Base-by-base conservation (phyloP, 345 rosid genomes). In the Acer yangbiense region DNA sequence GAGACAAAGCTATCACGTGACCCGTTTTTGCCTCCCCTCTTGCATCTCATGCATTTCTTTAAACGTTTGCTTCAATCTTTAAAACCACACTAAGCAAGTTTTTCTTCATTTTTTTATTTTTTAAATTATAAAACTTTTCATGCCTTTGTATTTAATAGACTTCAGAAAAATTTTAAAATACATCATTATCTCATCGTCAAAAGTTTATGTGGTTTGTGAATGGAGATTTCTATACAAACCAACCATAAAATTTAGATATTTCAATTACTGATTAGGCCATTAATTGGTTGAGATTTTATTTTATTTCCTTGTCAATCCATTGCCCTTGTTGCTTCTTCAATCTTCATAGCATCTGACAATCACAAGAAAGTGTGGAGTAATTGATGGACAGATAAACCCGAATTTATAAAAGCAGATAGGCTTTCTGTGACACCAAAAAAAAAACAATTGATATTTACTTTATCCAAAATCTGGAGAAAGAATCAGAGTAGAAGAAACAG, bases 1-100 rank as follows among this genome's bases (percentile, higher is more conserved):
- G 55, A 65, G 72, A 80, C 83, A 66, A 82, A 77, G 83, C 65
- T 20, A 79, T 18, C 74, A 65, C 74, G 41, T 74, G 83, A 60
- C 43, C 32, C 54, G 63, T 23, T 27, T 67, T 79, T 68, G 52
- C 52, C 72, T 55, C 75, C 29, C 52, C 72, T 55, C 75, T 44
- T 43, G 77, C 78, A 70, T 70, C 73, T 74, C 32, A 21, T 43
- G 17, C n/a, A 65, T 73, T 43, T 57, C 54, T 72, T 69, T 73
- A 65, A 69, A 73, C 77, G 76, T 70, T 62, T 43, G 61, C 20
- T 77, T 64, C 72, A 61, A 73, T 73, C 44, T 83, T 62, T 58
- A 69, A 55, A 65, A 46, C 48, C 13, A 4, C 48, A 57, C 43
- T 39, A 2, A 39, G 16, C 27, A 6, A 14, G 21, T 11, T 11